Base-by-base conservation (phyloP, 352 stramenopile genomes). In the Globisporangium irregulare region DNA sequence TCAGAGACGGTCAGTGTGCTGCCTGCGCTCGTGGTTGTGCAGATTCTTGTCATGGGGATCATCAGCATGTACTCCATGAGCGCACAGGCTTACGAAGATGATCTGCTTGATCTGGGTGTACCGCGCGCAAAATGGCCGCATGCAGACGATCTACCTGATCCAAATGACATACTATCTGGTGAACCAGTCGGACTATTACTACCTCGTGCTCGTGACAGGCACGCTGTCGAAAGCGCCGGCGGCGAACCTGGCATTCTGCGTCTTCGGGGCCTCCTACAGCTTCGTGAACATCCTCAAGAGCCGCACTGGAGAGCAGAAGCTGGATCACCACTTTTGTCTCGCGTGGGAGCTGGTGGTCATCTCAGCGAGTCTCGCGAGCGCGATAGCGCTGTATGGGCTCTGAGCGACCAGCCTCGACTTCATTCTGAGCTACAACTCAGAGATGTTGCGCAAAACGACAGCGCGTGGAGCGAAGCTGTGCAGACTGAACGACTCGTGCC, bases 401-500 rank as follows among this genome's bases (percentile, higher is more conserved):
- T 20, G 48, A 54, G 48, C 18, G 20, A 54, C 48, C n/a, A 54
- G 48, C 24, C 48, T 54, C 48, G 48, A 54, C 48, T 54, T 54
- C 48, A 25, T 54, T 22, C n/a, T 54, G 20, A 54, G 9, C 48
- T 8, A 27, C 20, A 54, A 54, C 15, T n/a, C 48, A 1, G 48
- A 54, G 48, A 7, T 54, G 4, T 20, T 54, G 4, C 48, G 48
- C 9, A 54, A 54, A 5, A 25, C 48, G 48, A 54, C 48, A 20
- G 48, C 22, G 48, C 48, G 48, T 12, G 48, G 48, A 1, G 48
- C 20, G 48, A 54, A 54, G n/a, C 4, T 54, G 20, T 54, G 48
- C 48, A 54, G 27, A 22, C 48, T 54, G 20, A 54, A 54, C 48
- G 48, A 54, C n/a, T 54, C 48, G 48, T 54, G 48, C 48, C 48